phyloP scores from a whole-genome alignment of 768 basidiomycete species.

The Goffeauzyma gilvescens region DNA sequence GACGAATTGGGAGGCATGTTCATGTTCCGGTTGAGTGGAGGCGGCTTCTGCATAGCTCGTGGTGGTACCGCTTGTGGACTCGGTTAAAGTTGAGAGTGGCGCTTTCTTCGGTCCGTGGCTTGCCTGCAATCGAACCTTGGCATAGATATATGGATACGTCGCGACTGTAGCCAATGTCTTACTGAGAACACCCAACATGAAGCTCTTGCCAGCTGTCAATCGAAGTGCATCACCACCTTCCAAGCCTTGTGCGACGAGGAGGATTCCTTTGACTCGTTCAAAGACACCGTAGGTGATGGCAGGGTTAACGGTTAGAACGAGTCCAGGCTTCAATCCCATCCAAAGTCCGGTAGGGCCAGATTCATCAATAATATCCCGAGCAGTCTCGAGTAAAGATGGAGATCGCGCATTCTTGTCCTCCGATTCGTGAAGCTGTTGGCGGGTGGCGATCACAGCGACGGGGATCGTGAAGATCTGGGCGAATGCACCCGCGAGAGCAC shows the following conservation, averaged over 20 bases:
- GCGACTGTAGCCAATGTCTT: constrained; percentile 93
- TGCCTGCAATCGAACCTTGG: constrained; percentile 84
- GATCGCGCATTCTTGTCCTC: constrained; percentile 34
- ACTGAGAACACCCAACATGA: constrained; percentile 73
- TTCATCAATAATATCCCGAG: constrained; percentile 57
- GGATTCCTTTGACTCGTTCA: constrained; percentile 65
- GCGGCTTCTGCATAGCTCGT: constrained; percentile 12
- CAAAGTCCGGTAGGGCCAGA: constrained; percentile 48
- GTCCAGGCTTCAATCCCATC: constrained; percentile 75
- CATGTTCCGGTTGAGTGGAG: constrained; percentile 8
- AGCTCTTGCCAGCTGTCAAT: constrained; percentile 57
- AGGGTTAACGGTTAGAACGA: constrained; percentile 92
- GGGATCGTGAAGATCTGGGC: constrained; percentile 98
- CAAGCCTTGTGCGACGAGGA: constrained; percentile 37
- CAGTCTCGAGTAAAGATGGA: constrained; percentile 54
- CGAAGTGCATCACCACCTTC: constrained; percentile 35
- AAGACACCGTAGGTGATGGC: constrained; percentile 93
- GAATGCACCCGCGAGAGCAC: constrained; percentile 77
- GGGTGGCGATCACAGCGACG: constrained; percentile 88
- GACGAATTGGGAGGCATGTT: constrained; percentile 5
- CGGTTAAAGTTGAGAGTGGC: not conserved
- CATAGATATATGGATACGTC: constrained; percentile 31
- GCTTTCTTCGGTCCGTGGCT: constrained; percentile 34
- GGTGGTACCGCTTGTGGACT: not conserved
- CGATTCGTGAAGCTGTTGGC: constrained; percentile 65